phyloP scores from a whole-genome alignment of 2,329 filamentous ascomycete genomes.

The Fusarium anguioides region DNA sequence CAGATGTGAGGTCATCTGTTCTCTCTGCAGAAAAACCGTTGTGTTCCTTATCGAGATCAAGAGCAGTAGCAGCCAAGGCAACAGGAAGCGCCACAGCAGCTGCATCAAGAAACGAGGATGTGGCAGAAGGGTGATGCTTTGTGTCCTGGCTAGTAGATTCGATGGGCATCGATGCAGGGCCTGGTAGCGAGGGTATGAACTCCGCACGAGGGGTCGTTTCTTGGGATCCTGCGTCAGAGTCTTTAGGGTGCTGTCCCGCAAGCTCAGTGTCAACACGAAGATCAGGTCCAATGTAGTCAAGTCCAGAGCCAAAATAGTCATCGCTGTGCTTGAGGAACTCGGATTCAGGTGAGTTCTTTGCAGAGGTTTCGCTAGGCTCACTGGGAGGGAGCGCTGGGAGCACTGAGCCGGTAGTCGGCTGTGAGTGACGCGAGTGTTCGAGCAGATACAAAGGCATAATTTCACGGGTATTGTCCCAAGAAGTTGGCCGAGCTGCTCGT shows the following conservation, averaged over 20 bases:
- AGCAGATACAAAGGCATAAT: slow-evolving; percentile 86
- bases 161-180: slow-evolving; percentile 53
- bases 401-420: slow-evolving; percentile 50
- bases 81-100: slow-evolving; percentile 38
- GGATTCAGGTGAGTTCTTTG: slow-evolving; percentile 50
- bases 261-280: slow-evolving; percentile 57
- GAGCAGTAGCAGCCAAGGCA: slow-evolving; percentile 42
- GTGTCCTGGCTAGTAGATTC: slow-evolving; percentile 57
- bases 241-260: slow-evolving; percentile 46
- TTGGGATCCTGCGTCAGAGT: slow-evolving; percentile 68
- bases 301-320: slow-evolving; percentile 44
- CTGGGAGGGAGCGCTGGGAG: slow-evolving; percentile 64
- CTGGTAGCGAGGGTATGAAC: slow-evolving; percentile 46
- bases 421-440: slow-evolving; percentile 65
- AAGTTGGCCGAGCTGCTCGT: slow-evolving; percentile 63
- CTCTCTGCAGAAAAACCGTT: slow-evolving; percentile 35
- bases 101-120: slow-evolving; percentile 50
- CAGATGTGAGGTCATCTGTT: slow-evolving; percentile 49
- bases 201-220: slow-evolving; percentile 76
- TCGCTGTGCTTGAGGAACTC: slow-evolving; percentile 42
- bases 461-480: slow-evolving; percentile 74
- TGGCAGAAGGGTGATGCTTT: slow-evolving; percentile 56
- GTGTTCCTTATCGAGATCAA: slow-evolving; percentile 34
- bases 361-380: slow-evolving; percentile 56
- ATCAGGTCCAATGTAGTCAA: slow-evolving; percentile 36